A percentile compares a stretch with the other conserved stretches of the same genome.
Conservation (phyloP, 83 land plant species). For the Picea engelmannii region DNA sequence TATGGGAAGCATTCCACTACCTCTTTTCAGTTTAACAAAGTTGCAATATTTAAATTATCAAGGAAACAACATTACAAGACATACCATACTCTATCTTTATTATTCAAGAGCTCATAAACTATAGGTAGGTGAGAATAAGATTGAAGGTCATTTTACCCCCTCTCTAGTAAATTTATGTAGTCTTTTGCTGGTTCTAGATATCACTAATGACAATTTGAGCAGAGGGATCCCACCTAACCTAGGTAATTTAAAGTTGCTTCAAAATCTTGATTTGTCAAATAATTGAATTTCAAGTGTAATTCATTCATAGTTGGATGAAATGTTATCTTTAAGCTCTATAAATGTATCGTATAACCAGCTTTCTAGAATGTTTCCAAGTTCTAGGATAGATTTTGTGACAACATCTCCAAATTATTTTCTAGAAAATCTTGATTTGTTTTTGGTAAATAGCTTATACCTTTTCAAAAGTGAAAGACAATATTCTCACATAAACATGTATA, state of each 20-base stretch:
- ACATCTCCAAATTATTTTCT: conserved; percentile 19
- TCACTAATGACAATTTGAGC: conserved; percentile 30
- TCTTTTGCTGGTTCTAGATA: conserved; percentile 21
- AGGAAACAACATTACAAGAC: conserved; percentile 29
- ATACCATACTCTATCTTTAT: conserved; percentile 27
- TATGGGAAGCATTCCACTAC: conserved; percentile 36
- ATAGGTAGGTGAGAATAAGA: conserved; percentile 36
- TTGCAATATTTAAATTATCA: conserved; percentile 25
- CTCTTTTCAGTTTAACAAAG: conserved; percentile 12
- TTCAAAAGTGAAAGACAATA: neutral
- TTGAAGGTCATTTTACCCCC: conserved; percentile 36
- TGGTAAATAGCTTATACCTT: neutral
- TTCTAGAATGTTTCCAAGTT: conserved; percentile 27
- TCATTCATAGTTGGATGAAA: conserved; percentile 24
- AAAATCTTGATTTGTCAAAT: conserved; percentile 33
- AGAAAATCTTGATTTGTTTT: conserved; percentile 25
- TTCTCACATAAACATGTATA: neutral
- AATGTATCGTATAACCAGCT: conserved; percentile 37
- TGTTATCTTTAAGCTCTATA: conserved; percentile 26
- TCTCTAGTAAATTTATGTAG: conserved; percentile 21
- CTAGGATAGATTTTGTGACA: conserved; percentile 11
- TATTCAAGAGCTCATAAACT: conserved; percentile 21
- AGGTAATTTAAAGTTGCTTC: conserved; percentile 28
- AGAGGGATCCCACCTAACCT: conserved; percentile 30
- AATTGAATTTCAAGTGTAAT: conserved; percentile 31